Percentiles rank a stretch among this genome's conserved stretches.
Evolutionary conservation across 805 yeast species (phyloP).

Genomic region (Blastobotrys muscicola): DNA sequence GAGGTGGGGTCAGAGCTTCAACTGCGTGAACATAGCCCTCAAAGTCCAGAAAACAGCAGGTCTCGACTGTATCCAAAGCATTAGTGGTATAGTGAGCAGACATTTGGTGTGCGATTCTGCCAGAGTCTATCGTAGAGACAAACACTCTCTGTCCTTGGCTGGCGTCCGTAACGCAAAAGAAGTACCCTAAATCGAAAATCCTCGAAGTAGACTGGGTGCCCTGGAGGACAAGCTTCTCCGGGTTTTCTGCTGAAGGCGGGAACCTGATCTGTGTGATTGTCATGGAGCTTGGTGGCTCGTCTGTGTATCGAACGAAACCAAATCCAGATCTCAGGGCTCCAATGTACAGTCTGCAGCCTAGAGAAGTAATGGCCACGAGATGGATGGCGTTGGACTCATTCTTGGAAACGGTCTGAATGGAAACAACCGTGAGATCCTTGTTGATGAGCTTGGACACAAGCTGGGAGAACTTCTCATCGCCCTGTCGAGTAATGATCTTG

Average conservation of each 20-base stretch:
- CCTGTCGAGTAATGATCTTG: constrained; percentile 20
- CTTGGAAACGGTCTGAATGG: constrained; percentile 50
- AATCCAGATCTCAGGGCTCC: constrained; percentile 35
- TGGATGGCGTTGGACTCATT: constrained; percentile 60
- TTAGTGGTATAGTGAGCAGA: constrained; percentile 26
- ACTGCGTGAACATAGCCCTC: constrained; percentile 62
- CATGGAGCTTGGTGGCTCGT: constrained; percentile 27
- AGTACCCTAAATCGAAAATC: constrained; percentile 79
- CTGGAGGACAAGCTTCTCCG: constrained; percentile 29
- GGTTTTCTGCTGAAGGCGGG: constrained; percentile 31
- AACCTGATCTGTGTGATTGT: constrained; percentile 34
- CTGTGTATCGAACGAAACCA: constrained; percentile 7
- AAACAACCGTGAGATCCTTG: constrained; percentile 35
- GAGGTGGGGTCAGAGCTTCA: constrained; percentile 57
- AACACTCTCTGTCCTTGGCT: constrained; percentile 40
- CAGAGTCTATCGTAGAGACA: constrained; percentile 77
- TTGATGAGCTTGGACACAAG: constrained; percentile 16
- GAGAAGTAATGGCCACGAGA: constrained; percentile 67
- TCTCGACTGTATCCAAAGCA: constrained; percentile 43
- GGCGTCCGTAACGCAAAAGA: constrained; percentile 49
- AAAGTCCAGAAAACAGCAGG: constrained; percentile 62
- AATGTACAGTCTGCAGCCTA: constrained; percentile 71
- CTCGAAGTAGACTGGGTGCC: constrained; percentile 49
- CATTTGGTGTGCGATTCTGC: constrained; percentile 53
- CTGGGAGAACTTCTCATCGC: background rate